Evolutionary conservation across 2,329 filamentous ascomycete species (phyloP), one percentile per base, ranked within the genome.

Genomic region (Ceratocystiopsis sp.): DNA sequence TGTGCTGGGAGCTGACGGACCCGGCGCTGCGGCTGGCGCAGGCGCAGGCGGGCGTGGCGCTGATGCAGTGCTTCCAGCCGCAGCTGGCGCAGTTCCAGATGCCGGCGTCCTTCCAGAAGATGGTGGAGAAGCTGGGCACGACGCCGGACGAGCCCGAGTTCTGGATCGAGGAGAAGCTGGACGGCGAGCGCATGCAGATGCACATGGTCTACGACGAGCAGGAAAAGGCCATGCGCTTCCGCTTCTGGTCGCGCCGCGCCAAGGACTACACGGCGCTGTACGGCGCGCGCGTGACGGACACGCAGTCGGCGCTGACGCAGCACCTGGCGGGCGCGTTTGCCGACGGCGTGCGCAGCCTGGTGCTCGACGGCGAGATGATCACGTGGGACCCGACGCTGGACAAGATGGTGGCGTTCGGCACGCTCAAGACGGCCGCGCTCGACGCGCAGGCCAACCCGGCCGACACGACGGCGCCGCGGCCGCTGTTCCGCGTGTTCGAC

Each of bases 111-210:
- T 84, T 94, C 51, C 73, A 85, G 43, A 82, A 78, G 55, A 84
- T 93, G 73, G 75, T 93, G 2, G 66, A 75, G 16, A 77, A 70
- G 43, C 60, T 80, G 60, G 72, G 75, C 2, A 67, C 71, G 0
- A 79, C 75, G 0, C 72, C 79, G 19, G 77, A 84, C 0, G 78
- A 93, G 42, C 66, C 71, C 0, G 75, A 81, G 10, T 98, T 93
- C 55, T 96, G 87, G 86, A 91, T 96, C 40, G 91, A 98, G 59
- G 91, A 98, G 62, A 98, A 98, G 60, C 67, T 98, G 10, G 91
- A 98, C 52, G 91, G 91, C 1, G 91, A 98, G 61, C 75, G 91
- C 21, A 95, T 98, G 80, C 91, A 98, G 59, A 70, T 98, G 57
- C 91, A 98, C 59, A 87, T 96, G 81, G 61, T 74, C 13, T 68